Evolutionary conservation across 371 early-diverging fungal genomes (phyloP).

Genomic region (Mucor ambiguus): DNA sequence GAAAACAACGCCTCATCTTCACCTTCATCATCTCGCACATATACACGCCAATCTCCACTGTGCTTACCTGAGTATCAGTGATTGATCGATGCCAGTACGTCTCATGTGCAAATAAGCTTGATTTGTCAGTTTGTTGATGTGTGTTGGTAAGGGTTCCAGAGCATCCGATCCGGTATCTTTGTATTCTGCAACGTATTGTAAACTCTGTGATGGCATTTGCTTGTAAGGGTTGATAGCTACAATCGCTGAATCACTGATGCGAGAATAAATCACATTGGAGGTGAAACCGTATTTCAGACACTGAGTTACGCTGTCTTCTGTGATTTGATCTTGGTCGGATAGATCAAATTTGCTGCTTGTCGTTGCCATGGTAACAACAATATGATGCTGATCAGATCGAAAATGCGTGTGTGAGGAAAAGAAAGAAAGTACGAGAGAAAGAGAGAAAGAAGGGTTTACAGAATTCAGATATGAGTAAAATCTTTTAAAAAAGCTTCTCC

Average conservation of each 20-base stretch:
- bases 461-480: neutral
- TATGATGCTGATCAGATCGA: neutral
- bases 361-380: neutral
- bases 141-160: slow-evolving; percentile 63
- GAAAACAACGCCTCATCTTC: neutral
- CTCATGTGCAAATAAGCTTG: slow-evolving; percentile 82
- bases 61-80: slow-evolving; percentile 73
- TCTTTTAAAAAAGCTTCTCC: slow-evolving; percentile 2
- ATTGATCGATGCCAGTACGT: slow-evolving; percentile 82
- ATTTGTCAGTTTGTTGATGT: slow-evolving; percentile 81
- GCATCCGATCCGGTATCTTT: slow-evolving; percentile 66
- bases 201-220: slow-evolving; percentile 40
- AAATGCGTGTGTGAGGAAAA: neutral
- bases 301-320: slow-evolving; percentile 22
- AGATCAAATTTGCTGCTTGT: slow-evolving; percentile 15
- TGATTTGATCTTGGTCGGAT: slow-evolving; percentile 9
- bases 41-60: slow-evolving; percentile 16
- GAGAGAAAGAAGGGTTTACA: neutral
- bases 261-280: slow-evolving; percentile 62
- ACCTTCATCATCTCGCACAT: neutral
- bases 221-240: slow-evolving; percentile 67
- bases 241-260: slow-evolving; percentile 61
- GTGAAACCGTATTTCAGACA: slow-evolving; percentile 35
- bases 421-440: slow-evolving; percentile 6
- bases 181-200: slow-evolving; percentile 78